Conservation (phyloP, 2,329 filamentous ascomycete species). For the Pseudocercospora pini-densiflorae region DNA sequence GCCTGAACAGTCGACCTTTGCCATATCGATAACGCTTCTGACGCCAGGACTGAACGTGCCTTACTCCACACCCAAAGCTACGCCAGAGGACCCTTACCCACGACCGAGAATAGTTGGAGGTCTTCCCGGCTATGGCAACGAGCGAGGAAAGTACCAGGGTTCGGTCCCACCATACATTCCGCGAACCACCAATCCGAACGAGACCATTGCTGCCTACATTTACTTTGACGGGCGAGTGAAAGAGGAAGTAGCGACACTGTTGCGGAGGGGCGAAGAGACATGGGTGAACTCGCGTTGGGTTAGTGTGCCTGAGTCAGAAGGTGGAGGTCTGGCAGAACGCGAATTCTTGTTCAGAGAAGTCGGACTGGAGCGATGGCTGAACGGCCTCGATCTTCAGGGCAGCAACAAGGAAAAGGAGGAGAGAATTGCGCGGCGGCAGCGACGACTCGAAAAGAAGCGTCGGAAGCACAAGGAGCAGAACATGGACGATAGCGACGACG, state of each 20-base stretch:
- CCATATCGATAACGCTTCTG: constrained; percentile 95
- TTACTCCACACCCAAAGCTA: constrained; percentile 86
- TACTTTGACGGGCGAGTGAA: constrained; percentile 97
- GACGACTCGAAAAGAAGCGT: constrained; percentile 75
- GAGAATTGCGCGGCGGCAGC: constrained; percentile 67
- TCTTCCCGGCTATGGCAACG: constrained; percentile 59
- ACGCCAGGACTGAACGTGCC: constrained; percentile 87
- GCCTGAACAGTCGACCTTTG: constrained; percentile 92
- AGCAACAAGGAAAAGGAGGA: constrained; percentile 80
- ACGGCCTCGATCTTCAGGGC: constrained; percentile 85
- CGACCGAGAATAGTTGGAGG: constrained; percentile 80
- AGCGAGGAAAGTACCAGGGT: constrained; percentile 58
- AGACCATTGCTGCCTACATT: constrained; percentile 98
- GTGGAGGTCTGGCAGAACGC: constrained; percentile 90
- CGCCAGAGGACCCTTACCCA: constrained; percentile 75
- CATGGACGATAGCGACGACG: constrained; percentile 50
- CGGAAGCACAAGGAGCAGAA: constrained; percentile 65
- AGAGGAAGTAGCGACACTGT: constrained; percentile 93
- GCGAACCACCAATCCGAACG: constrained; percentile 89
- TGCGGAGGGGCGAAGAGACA: constrained; percentile 92
- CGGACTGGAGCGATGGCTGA: constrained; percentile 93
- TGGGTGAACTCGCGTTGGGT: constrained; percentile 99
- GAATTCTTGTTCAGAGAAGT: constrained; percentile 98
- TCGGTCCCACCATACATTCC: constrained; percentile 84
- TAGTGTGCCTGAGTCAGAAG: constrained; percentile 86